Base-by-base conservation (phyloP, 371 early-diverging fungal genomes). In the Mortierella sp. region DNA sequence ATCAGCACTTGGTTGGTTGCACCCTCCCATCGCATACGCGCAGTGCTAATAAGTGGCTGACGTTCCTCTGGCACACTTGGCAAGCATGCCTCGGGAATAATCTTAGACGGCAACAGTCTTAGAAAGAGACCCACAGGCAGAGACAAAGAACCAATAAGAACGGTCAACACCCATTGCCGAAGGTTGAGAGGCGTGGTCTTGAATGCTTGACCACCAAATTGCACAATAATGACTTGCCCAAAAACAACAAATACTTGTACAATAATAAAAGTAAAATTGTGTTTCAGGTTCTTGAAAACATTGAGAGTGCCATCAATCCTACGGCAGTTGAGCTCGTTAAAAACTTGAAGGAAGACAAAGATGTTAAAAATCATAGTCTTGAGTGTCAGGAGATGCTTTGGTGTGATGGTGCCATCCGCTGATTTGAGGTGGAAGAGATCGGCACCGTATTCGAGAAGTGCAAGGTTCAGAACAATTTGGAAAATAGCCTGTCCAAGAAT, bases 311-410 rank as follows among this genome's bases (percentile, higher is more conserved):
- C 85, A 69, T 91, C 93, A 47, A 95, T 91, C 59, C 91, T 89
- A 29, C 94, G 89, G 76, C 93, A 94, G 85, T 94, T 95, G 85
- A 95, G 86, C 74, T 93, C 93, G 83, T 97, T 97, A 81, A 98
- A 97, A n/a, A 98, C 85, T 86, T 98, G 98, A 43, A 96, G 84
- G 81, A 97, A 95, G 43, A 98, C 96, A 87, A 99, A 99, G 17
- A 93, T 83, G 84, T 99, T 99, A 88, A 98, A 99, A 13, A 98
- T 91, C 76, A 97, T 87, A 13, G 96, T 93, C 60, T 89, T 89
- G 64, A 94, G 86, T 22, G 91, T 85, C 9, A 75, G 74, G 70
- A 83, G 66, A 42, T 79, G 47, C 56, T 58, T 26, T 2, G 66
- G 49, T 26, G 74, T 71, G 23, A 73, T 32, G 19, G 49, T 45